A percentile compares a stretch with the other conserved stretches of the same genome.
phyloP scores from a whole-genome alignment of 129 eudicot species.

The Sambucus nigra region DNA sequence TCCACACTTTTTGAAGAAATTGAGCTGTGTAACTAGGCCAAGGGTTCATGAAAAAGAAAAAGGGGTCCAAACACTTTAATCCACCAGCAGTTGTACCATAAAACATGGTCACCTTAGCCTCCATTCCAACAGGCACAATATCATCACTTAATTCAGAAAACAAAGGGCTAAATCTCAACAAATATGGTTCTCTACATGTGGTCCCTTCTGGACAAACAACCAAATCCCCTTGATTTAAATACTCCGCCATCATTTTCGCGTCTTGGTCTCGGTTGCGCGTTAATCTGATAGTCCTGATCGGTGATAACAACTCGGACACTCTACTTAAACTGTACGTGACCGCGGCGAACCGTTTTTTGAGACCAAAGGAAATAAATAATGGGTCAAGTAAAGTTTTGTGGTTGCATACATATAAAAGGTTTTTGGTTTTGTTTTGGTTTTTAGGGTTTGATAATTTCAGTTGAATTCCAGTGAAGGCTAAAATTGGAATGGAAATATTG shows the following conservation, averaged over 20 bases:
- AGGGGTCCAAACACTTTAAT: constrained; percentile 75
- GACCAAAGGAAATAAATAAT: constrained; percentile 53
- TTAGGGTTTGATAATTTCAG: constrained; percentile 23
- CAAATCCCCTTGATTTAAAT: constrained; percentile 46
- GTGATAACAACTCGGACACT: constrained; percentile 61
- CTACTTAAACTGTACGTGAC: constrained; percentile 62
- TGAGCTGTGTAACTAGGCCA: constrained; percentile 61
- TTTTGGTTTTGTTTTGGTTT: no score
- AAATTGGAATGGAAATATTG: constrained; percentile 16
- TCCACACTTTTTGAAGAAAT: no score
- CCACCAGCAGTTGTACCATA: constrained; percentile 71
- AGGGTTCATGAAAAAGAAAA: constrained; percentile 72
- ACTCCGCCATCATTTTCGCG: constrained; percentile 54
- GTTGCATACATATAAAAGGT: no score
- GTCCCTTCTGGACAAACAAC: constrained; percentile 74
- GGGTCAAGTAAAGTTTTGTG: constrained; percentile 75
- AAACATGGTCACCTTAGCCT: constrained; percentile 54
- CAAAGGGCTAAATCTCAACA: constrained; percentile 53
- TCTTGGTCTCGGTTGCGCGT: constrained; percentile 42
- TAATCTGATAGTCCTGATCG: constrained; percentile 62
- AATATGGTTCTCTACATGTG: constrained; percentile 66
- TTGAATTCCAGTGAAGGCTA: constrained; percentile 39
- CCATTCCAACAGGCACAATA: constrained; percentile 59
- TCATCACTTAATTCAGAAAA: constrained; percentile 57
- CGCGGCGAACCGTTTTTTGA: constrained; percentile 68